These are phyloP conservation scores for Rhododendron simsii DNA, from an alignment of 148 eudicot genomes.

Conservation along the genomic window DNA sequence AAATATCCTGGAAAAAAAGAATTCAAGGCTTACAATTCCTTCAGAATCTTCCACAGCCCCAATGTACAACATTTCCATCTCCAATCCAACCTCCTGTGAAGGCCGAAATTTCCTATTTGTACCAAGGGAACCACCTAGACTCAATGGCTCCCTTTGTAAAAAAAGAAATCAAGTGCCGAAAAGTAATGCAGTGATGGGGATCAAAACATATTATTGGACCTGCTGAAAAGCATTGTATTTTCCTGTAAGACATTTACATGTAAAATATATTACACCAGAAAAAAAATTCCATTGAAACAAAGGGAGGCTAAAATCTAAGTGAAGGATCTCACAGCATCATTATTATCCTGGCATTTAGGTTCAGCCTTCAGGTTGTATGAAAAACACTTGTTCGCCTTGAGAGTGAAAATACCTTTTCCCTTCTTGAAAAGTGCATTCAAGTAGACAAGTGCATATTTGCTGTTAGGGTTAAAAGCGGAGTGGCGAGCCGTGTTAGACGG, in stretches of 20 bases:
- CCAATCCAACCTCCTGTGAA: background rate
- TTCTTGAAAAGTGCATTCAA: background rate
- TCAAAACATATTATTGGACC: background rate
- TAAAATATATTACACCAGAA: no score
- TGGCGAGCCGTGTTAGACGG: no score
- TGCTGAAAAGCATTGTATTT: background rate
- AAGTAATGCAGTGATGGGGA: background rate
- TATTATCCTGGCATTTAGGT: no score
- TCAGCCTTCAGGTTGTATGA: background rate
- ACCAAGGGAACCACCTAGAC: background rate
- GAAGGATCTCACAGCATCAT: no score
- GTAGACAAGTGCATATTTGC: background rate
- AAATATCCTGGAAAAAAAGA: background rate
- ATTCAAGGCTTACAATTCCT: background rate
- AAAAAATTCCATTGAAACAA: no score
- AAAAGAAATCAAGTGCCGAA: background rate
- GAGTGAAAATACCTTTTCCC: background rate
- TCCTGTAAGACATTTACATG: no score
- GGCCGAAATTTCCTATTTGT: background rate
- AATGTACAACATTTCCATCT: background rate
- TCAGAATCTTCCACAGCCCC: background rate
- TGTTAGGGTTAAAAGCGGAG: constrained; percentile 23
- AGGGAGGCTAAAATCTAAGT: no score
- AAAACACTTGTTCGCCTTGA: background rate
- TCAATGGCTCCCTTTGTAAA: background rate